Base-by-base conservation (phyloP, 2,329 filamentous ascomycete genomes). In the Aspergillus bombycis region DNA sequence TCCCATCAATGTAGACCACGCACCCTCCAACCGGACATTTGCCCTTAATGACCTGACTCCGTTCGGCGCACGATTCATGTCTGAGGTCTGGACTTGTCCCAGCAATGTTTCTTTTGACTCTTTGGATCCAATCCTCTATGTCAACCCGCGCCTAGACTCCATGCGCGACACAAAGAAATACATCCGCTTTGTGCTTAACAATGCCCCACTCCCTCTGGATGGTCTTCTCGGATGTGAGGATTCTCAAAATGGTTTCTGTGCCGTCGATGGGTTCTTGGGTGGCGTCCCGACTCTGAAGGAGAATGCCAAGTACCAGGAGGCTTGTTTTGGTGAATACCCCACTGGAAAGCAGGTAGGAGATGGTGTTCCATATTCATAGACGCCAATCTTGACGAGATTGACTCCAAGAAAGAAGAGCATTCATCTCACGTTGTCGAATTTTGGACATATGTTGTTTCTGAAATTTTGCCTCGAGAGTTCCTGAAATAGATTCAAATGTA, bases 21-120 rank as follows among this genome's bases (percentile, higher is more conserved):
- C 82, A 1, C 82, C 83, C 81, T 86, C 63, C 2, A 70, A 83
- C 32, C 77, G 82, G 2, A 79, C 79, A 57, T 86, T 86, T 73
- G 74, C 79, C 30, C 75, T 87, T 11, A 84, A 80, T 3, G 71
- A 83, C 48, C 67, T 87, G 59, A 86, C 84, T 0, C 85, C 85
- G 1, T 87, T 87, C 65, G 84, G 83, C 30, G 85, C 80, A 3
- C 80, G 83, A 16, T 78, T 88, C 38, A 77, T 85, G 56, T 86
- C 85, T 2, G 85, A 88, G 73, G 79, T 86, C 34, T 84, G 86
- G 66, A 84, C 82, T 41, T 87, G 85, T 68, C 73, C 77, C 4
- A 63, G 65, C 1, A 54, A 68, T 23, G 50, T 52, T 2, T 65
- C 62, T 0, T 68, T 74, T 23, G 54, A 77, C 1, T 62, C 80